A percentile compares a stretch with the other conserved stretches of the same genome.
Evolutionary conservation across 768 basidiomycete species (phyloP).

Genomic region (Tephrocybe rancida): DNA sequence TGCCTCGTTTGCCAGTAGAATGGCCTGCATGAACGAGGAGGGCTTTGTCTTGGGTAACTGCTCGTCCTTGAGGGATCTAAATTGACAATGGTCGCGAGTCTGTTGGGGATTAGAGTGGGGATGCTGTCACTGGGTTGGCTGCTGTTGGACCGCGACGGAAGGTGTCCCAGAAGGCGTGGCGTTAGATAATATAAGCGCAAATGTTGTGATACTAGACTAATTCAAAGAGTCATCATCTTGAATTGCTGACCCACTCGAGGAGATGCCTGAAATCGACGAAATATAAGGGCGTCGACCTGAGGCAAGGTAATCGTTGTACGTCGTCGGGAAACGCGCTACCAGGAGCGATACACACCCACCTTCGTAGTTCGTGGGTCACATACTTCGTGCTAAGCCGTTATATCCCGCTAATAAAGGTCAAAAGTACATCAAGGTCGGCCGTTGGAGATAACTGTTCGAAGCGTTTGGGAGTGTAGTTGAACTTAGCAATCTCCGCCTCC

Average conservation of each 20-base stretch:
- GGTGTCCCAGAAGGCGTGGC: not conserved
- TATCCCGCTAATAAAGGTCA: conserved; percentile 50
- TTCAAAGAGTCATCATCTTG: conserved; percentile 6
- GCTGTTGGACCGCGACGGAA: not conserved
- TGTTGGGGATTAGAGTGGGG: not conserved
- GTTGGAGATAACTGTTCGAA: conserved; percentile 36
- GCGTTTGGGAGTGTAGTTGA: conserved; percentile 28
- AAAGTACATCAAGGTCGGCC: conserved; percentile 46
- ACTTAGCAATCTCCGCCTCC: not conserved
- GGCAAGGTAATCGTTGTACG: conserved; percentile 37
- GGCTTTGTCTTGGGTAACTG: conserved; percentile 32
- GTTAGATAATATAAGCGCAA: not conserved
- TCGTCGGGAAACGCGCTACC: conserved; percentile 38
- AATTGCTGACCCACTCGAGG: not conserved
- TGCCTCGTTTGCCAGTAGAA: conserved; percentile 43
- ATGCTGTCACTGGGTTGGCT: not conserved
- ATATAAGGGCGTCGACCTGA: conserved; percentile 21
- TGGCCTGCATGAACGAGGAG: conserved; percentile 44
- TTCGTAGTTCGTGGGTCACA: conserved; percentile 52
- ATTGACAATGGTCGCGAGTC: conserved; percentile 7
- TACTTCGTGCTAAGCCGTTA: conserved; percentile 67
- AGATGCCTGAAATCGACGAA: not conserved
- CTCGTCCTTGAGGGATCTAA: conserved; percentile 7
- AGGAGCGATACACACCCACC: conserved; percentile 53
- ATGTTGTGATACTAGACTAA: conserved; percentile 3